Percentiles rank a stretch among this genome's conserved stretches.
phyloP scores from a whole-genome alignment of 129 eudicot genomes.

The Lactuca saligna region DNA sequence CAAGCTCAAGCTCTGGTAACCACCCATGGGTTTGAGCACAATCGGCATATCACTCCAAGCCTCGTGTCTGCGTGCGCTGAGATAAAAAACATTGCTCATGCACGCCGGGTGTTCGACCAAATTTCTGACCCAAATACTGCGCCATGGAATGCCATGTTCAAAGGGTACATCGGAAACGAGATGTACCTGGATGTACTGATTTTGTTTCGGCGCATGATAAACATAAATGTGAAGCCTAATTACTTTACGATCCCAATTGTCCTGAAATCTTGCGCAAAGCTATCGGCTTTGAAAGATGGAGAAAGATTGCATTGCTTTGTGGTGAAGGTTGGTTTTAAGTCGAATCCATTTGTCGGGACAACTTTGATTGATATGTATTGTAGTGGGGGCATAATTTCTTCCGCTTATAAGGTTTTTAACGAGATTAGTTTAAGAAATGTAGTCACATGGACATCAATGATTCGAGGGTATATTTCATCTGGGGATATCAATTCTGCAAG shows the following conservation, averaged over 20 bases:
- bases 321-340: constrained; percentile 50
- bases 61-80: constrained; percentile 42
- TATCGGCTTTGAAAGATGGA: constrained; percentile 46
- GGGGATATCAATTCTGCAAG: constrained; percentile 46
- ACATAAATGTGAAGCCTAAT: constrained; percentile 43
- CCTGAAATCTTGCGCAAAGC: constrained; percentile 59
- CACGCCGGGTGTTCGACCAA: constrained; percentile 69
- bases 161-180: constrained; percentile 60
- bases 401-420: constrained; percentile 51
- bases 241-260: constrained; percentile 71
- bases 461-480: constrained; percentile 43
- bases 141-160: constrained; percentile 63
- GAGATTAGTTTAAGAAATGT: constrained; percentile 67
- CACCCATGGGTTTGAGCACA: constrained; percentile 45
- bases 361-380: constrained; percentile 69
- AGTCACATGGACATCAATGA: constrained; percentile 75
- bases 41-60: constrained; percentile 43
- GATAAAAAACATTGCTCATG: constrained; percentile 31
- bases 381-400: constrained; percentile 37
- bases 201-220: constrained; percentile 50
- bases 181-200: constrained; percentile 34
- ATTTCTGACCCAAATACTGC: constrained; percentile 47
- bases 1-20: constrained; percentile 59
- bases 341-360: constrained; percentile 67
- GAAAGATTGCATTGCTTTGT: constrained; percentile 61